phyloP scores from a whole-genome alignment of 2,329 filamentous ascomycete species.

The Parafenestella ontariensis region DNA sequence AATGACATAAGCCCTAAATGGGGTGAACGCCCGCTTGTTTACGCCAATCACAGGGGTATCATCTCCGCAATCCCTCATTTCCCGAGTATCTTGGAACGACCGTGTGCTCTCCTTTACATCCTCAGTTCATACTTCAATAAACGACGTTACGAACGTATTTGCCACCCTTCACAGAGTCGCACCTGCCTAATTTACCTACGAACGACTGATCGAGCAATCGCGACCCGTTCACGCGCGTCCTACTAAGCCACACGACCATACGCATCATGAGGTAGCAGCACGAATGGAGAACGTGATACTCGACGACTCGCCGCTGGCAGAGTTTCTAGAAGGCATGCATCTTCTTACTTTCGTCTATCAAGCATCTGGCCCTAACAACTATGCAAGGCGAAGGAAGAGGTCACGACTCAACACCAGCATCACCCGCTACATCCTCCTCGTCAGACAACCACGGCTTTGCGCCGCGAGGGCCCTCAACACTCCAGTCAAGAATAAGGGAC shows the following conservation, averaged over 20 bases:
- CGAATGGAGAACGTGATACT: conserved; percentile 86
- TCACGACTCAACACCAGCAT: conserved; percentile 29
- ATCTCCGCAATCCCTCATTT: conserved; percentile 31
- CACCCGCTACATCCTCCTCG: conserved; percentile 24
- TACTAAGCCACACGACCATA: conserved; percentile 21
- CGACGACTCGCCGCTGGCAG: conserved; percentile 85
- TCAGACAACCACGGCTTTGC: conserved; percentile 52
- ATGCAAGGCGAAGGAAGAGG: conserved; percentile 44
- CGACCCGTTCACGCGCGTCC: conserved; percentile 21
- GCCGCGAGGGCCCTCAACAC: conserved; percentile 57
- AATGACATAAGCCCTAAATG: conserved; percentile 4
- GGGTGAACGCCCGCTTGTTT: conserved; percentile 2
- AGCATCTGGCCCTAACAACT: conserved; percentile 28
- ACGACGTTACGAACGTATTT: neutral
- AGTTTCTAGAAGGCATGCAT: conserved; percentile 80
- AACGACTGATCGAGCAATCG: conserved; percentile 11
- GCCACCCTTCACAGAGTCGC: neutral
- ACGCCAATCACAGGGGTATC: conserved; percentile 26
- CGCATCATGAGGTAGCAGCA: conserved; percentile 40
- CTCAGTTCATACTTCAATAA: neutral
- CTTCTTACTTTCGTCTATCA: conserved; percentile 1
- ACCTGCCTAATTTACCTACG: conserved; percentile 12
- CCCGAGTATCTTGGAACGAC: conserved; percentile 22
- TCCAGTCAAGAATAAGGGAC: conserved; percentile 58
- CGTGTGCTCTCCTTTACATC: conserved; percentile 16